These are phyloP conservation scores for Kwoniella shivajii DNA, from an alignment of 1,284 basidiomycete genomes.

Conservation along the genomic window DNA sequence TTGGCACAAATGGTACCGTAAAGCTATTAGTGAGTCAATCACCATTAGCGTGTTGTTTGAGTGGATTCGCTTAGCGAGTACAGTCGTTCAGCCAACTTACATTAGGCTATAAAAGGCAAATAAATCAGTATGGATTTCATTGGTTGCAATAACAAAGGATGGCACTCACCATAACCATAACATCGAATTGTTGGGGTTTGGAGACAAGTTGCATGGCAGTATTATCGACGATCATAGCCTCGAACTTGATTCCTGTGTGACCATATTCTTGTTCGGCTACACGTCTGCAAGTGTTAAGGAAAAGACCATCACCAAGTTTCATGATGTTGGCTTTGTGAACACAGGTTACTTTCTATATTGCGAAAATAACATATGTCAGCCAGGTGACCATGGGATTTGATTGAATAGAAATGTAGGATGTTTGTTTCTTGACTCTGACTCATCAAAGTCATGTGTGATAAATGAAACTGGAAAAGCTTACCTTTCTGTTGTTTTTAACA, in stretches of 20 bases:
- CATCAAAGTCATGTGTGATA: background rate
- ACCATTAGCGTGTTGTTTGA: constrained; percentile 3
- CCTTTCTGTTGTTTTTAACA: constrained; percentile 97
- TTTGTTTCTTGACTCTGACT: too few species aligned
- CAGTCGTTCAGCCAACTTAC: constrained; percentile 26
- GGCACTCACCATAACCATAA: constrained; percentile 86
- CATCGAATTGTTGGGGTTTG: constrained; percentile 93
- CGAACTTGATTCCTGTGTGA: constrained; percentile 85
- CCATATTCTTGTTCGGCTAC: constrained; percentile 91
- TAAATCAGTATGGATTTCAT: constrained; percentile 13
- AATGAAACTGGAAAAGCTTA: constrained; percentile 42
- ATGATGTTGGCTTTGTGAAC: constrained; percentile 99
- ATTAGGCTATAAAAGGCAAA: constrained; percentile 20
- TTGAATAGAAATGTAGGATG: too few species aligned
- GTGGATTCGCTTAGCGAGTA: background rate
- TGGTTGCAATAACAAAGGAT: background rate
- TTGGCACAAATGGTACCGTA: constrained; percentile 96
- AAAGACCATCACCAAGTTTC: constrained; percentile 99
- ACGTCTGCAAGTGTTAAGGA: constrained; percentile 96
- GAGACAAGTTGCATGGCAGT: constrained; percentile 99
- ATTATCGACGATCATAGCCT: constrained; percentile 99
- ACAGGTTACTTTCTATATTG: constrained; percentile 89
- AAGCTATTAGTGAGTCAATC: constrained; percentile 6
- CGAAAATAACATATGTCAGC: background rate
- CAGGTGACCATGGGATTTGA: too few species aligned